phyloP scores from a whole-genome alignment of 2,329 filamentous ascomycete genomes.

The Alternaria atra region DNA sequence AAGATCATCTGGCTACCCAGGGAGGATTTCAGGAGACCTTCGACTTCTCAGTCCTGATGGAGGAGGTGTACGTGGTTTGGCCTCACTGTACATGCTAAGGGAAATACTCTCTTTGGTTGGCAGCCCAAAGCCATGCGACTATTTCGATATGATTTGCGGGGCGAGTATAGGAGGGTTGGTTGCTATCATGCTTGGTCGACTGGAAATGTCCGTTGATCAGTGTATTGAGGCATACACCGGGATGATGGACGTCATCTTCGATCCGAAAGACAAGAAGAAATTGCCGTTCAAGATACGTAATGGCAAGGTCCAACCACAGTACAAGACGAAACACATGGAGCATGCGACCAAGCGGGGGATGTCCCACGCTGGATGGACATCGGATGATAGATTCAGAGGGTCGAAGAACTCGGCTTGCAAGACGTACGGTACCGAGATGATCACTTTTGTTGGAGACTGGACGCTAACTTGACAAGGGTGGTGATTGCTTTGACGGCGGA shows the following conservation, averaged over 20 bases:
- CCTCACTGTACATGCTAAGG: constrained; percentile 14
- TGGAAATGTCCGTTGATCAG: constrained; percentile 25
- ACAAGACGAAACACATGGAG: constrained; percentile 23
- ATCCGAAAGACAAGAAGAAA: constrained; percentile 12
- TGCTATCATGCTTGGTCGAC: constrained; percentile 28
- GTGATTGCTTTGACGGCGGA: constrained; percentile 15
- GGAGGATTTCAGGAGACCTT: constrained; percentile 2
- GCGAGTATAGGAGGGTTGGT: constrained; percentile 31
- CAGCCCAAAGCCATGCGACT: constrained; percentile 21
- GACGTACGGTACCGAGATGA: constrained; percentile 2
- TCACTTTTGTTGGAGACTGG: too few relatives aligned
- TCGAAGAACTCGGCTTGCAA: constrained; percentile 11
- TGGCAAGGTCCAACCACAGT: constrained; percentile 19
- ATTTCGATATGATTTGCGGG: constrained; percentile 34
- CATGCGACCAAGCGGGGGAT: constrained; percentile 19
- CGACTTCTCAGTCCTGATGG: constrained; percentile 18
- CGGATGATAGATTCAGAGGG: constrained; percentile 12
- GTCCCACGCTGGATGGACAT: not conserved
- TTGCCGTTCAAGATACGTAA: constrained; percentile 10
- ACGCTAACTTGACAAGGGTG: constrained; percentile 8
- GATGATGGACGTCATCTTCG: constrained; percentile 17
- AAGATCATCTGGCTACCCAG: not conserved
- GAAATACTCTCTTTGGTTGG: constrained; percentile 15
- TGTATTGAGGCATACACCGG: constrained; percentile 22
- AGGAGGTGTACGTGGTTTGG: constrained; percentile 15